Conservation (phyloP, 1,139 yeast species). For the Yamadazyma kanchanaburiensis region DNA sequence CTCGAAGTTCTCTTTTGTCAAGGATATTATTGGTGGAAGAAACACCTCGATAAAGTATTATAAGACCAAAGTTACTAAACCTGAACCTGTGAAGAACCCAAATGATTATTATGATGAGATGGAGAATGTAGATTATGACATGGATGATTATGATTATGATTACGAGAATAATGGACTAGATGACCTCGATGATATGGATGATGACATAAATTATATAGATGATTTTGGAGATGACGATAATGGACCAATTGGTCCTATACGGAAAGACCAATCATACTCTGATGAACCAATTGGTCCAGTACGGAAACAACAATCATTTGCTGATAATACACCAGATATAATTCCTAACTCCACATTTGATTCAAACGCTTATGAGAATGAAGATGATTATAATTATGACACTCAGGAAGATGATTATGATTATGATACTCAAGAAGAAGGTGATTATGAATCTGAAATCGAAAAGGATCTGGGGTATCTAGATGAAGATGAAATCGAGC, state of each 20-base stretch:
- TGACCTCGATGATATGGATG: conserved; percentile 36
- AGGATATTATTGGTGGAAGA: conserved; percentile 53
- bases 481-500: too few relatives aligned
- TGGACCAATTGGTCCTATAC: not conserved
- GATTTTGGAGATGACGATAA: conserved; percentile 22
- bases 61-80: conserved; percentile 25
- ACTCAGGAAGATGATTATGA: too few relatives aligned
- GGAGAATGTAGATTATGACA: conserved; percentile 33
- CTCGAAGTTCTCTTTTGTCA: conserved; percentile 51
- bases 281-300: too few relatives aligned
- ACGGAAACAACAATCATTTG: too few relatives aligned
- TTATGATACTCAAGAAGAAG: too few relatives aligned
- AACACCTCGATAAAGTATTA: conserved; percentile 63
- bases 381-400: too few relatives aligned
- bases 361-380: too few relatives aligned
- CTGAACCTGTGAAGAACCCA: conserved; percentile 10
- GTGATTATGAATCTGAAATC: too few relatives aligned
- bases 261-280: too few relatives aligned
- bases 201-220: conserved; percentile 50
- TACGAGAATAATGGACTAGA: conserved; percentile 49
- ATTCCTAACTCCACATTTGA: too few relatives aligned
- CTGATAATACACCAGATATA: too few relatives aligned
- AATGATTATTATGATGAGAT: conserved; percentile 29
- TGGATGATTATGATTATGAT: conserved; percentile 41
- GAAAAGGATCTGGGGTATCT: too few relatives aligned